Percentiles rank a stretch among this genome's conserved stretches.
Evolutionary conservation across 2,329 filamentous ascomycete genomes (phyloP).

Genomic region (Xylariales sp.): DNA sequence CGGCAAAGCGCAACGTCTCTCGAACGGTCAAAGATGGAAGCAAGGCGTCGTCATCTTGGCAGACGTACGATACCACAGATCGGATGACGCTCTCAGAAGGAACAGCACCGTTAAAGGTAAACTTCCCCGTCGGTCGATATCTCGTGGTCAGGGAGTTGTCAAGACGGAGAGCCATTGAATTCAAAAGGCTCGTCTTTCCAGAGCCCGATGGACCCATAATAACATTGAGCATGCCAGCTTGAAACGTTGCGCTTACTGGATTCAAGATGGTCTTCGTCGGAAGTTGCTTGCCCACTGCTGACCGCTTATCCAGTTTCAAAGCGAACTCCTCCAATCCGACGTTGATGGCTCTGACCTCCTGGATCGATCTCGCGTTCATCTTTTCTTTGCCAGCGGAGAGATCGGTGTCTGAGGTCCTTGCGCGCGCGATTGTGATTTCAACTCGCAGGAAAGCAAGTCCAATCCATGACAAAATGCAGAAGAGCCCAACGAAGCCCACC

Average conservation of each 20-base stretch:
- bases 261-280: slow-evolving; percentile 59
- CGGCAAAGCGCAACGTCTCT: slow-evolving; percentile 68
- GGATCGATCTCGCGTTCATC: slow-evolving; percentile 49
- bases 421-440: slow-evolving; percentile 65
- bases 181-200: slow-evolving; percentile 72
- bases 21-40: slow-evolving; percentile 71
- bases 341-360: slow-evolving; percentile 55
- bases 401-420: slow-evolving; percentile 55
- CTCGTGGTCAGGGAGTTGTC: slow-evolving; percentile 56
- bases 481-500: slow-evolving; percentile 58
- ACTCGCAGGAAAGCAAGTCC: slow-evolving; percentile 61
- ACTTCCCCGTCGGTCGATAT: slow-evolving; percentile 57
- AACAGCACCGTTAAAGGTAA: slow-evolving; percentile 66
- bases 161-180: slow-evolving; percentile 66
- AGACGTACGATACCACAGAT: slow-evolving; percentile 72
- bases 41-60: slow-evolving; percentile 72
- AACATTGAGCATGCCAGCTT: slow-evolving; percentile 65
- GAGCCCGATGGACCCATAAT: slow-evolving; percentile 79
- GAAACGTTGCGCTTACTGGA: slow-evolving; percentile 62
- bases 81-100: slow-evolving; percentile 66
- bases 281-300: slow-evolving; percentile 43
- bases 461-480: slow-evolving; percentile 56
- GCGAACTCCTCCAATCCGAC: slow-evolving; percentile 62
- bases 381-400: slow-evolving; percentile 68
- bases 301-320: slow-evolving; percentile 60